Conservation (phyloP, 495 filamentous ascomycete genomes). For the Aeminium ludgeri region DNA sequence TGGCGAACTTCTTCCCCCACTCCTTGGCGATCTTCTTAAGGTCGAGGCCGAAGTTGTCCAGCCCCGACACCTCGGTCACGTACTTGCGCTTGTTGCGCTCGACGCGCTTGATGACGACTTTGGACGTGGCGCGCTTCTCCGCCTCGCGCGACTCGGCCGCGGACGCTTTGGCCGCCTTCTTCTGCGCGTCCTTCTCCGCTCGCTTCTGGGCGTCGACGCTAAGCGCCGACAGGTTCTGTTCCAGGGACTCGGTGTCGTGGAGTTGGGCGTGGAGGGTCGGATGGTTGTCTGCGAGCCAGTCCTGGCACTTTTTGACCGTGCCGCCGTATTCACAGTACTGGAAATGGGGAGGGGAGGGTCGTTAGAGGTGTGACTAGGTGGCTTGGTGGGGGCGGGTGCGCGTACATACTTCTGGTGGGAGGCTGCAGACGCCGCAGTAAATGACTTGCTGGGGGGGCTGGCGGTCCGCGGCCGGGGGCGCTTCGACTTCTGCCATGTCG, state of each 20-base stretch:
- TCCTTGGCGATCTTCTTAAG: conserved; percentile 87
- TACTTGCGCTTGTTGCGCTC: conserved; percentile 96
- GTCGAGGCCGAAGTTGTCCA: conserved; percentile 81
- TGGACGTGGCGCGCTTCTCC: conserved; percentile 57
- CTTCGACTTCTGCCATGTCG: conserved; percentile 11
- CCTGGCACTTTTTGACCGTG: conserved; percentile 93
- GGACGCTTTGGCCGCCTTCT: conserved; percentile 86
- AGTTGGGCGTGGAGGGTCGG: conserved; percentile 55
- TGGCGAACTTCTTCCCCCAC: conserved; percentile 84
- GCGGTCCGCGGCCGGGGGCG: background rate
- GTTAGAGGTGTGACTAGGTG: conserved; percentile 6
- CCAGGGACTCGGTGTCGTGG: conserved; percentile 77
- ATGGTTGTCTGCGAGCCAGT: conserved; percentile 72
- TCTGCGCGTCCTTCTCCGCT: conserved; percentile 82
- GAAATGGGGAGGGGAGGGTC: background rate
- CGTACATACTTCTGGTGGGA: conserved; percentile 76
- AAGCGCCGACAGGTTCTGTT: conserved; percentile 65
- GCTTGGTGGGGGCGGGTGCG: conserved; percentile 4
- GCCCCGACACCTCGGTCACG: conserved; percentile 73
- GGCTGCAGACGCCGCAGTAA: conserved; percentile 81
- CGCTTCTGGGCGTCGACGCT: conserved; percentile 79
- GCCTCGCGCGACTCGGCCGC: conserved; percentile 63
- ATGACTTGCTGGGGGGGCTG: conserved; percentile 33
- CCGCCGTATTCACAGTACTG: conserved; percentile 98
- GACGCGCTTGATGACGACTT: conserved; percentile 84